Percentiles rank a stretch among this genome's conserved stretches.
These are phyloP conservation scores for Neurospora terricola DNA, from an alignment of 495 filamentous ascomycete genomes.

Conservation along the genomic window DNA sequence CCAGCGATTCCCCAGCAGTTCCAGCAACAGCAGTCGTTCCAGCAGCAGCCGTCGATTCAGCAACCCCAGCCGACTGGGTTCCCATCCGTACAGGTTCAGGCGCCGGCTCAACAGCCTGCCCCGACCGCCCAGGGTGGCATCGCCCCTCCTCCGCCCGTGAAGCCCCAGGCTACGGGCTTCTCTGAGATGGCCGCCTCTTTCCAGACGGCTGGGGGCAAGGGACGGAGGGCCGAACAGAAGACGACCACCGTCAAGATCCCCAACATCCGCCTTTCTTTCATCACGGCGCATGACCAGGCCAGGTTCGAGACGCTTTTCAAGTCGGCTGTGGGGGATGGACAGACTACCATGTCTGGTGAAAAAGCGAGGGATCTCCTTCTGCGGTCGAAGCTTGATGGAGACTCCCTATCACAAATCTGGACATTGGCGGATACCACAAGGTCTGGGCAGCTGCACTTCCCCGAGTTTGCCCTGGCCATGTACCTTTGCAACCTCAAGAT, in stretches of 20 bases:
- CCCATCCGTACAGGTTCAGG: constrained; percentile 22
- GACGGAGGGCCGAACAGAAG: constrained; percentile 31
- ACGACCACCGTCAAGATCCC: constrained; percentile 57
- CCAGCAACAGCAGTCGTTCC: constrained; percentile 29
- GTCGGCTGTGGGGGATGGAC: constrained; percentile 77
- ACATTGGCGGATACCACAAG: constrained; percentile 94
- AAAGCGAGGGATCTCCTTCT: constrained; percentile 82
- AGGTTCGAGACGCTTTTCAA: constrained; percentile 99
- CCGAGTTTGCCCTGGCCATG: constrained; percentile 97
- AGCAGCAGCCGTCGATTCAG: constrained; percentile 30
- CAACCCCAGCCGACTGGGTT: constrained; percentile 34
- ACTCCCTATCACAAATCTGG: constrained; percentile 82
- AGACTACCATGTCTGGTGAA: constrained; percentile 80
- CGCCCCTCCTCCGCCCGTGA: constrained; percentile 35
- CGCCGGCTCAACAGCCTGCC: constrained; percentile 14
- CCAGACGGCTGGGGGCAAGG: constrained; percentile 43
- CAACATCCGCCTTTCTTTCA: constrained; percentile 91
- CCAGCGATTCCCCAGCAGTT: constrained; percentile 47
- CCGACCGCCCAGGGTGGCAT: constrained; percentile 20
- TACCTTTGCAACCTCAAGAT: constrained; percentile 94
- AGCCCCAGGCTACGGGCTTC: constrained; percentile 67
- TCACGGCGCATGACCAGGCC: constrained; percentile 89
- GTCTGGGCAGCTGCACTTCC: constrained; percentile 92
- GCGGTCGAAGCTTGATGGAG: constrained; percentile 75
- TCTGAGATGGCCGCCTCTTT: constrained; percentile 82